A percentile compares a stretch with the other conserved stretches of the same genome.
These are phyloP conservation scores for Tulasnella sp. DNA, from an alignment of 768 basidiomycete genomes.

Conservation along the genomic window DNA sequence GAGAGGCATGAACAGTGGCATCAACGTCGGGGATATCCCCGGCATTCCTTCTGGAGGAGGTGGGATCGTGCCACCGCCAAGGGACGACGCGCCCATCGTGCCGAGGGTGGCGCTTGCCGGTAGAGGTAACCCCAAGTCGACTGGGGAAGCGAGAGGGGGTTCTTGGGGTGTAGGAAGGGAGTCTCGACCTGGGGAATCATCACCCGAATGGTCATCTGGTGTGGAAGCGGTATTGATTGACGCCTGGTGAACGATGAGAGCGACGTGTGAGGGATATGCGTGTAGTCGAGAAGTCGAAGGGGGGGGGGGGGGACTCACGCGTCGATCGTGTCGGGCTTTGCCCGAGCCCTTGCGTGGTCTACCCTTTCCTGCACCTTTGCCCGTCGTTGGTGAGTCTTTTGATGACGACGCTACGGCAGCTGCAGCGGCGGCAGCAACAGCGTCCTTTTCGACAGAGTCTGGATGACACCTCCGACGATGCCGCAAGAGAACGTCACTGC, in stretches of 20 bases:
- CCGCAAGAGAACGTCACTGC: slow-evolving; percentile 28
- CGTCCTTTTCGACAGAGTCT: slow-evolving; percentile 10
- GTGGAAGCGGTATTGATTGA: neutral
- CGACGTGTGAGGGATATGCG: neutral
- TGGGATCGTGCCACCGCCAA: neutral
- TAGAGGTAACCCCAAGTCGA: neutral
- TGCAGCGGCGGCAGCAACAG: slow-evolving; percentile 1
- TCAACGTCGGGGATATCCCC: neutral
- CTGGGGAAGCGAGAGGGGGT: neutral
- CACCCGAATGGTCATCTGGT: neutral
- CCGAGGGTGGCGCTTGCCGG: neutral
- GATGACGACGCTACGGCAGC: neutral
- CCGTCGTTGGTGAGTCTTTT: neutral
- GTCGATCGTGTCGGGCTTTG: neutral
- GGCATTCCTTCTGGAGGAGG: neutral
- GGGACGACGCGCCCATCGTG: neutral
- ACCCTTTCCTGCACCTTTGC: neutral
- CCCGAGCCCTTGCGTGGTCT: neutral
- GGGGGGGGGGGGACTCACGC: neutral
- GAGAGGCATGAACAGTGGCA: neutral
- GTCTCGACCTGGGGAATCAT: neutral
- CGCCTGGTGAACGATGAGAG: neutral
- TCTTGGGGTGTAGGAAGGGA: slow-evolving; percentile 7
- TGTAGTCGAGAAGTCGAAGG: neutral
- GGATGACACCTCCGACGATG: slow-evolving; percentile 28